These are phyloP conservation scores for Aspergillus haitiensis DNA, from an alignment of 495 filamentous ascomycete species.

Conservation along the genomic window DNA sequence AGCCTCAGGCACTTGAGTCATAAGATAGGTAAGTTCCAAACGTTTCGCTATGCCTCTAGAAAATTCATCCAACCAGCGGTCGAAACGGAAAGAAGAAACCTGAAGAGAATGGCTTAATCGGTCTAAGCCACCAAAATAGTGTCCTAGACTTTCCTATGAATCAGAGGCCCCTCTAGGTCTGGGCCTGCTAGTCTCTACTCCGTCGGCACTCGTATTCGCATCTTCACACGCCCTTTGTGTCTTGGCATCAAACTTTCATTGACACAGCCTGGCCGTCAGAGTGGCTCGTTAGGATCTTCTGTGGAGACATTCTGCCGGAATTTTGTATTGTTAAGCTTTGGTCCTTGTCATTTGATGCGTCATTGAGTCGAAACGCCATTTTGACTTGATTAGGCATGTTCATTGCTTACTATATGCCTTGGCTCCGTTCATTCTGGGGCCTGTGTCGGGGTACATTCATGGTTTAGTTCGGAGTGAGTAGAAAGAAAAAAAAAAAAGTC, in stretches of 20 bases:
- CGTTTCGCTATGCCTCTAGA: too few relatives aligned
- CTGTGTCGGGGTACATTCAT: slow-evolving; percentile 10
- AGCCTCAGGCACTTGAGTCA: too few relatives aligned
- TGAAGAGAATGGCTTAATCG: too few relatives aligned
- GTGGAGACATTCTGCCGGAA: slow-evolving; percentile 4
- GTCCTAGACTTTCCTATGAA: too few relatives aligned
- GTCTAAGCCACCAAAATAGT: too few relatives aligned
- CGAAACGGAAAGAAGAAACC: too few relatives aligned
- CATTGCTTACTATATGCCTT: neutral
- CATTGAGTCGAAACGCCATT: neutral
- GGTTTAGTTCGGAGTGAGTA: too few relatives aligned
- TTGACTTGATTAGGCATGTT: neutral
- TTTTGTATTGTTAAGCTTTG: slow-evolving; percentile 12
- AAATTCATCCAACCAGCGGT: too few relatives aligned
- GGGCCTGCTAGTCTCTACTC: neutral
- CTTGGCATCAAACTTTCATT: neutral
- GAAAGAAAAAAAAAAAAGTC: too few relatives aligned
- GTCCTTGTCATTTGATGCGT: slow-evolving; percentile 6
- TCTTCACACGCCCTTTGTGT: neutral
- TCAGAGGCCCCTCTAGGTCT: too few relatives aligned
- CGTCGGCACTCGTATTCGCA: neutral
- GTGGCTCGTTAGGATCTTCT: neutral
- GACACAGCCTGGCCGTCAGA: too few relatives aligned
- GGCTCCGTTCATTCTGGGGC: neutral
- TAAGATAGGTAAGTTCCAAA: too few relatives aligned